Percentiles rank a stretch among this genome's conserved stretches.
Conservation (phyloP, 2,329 filamentous ascomycete genomes). For the Tympanopsis confertula region DNA sequence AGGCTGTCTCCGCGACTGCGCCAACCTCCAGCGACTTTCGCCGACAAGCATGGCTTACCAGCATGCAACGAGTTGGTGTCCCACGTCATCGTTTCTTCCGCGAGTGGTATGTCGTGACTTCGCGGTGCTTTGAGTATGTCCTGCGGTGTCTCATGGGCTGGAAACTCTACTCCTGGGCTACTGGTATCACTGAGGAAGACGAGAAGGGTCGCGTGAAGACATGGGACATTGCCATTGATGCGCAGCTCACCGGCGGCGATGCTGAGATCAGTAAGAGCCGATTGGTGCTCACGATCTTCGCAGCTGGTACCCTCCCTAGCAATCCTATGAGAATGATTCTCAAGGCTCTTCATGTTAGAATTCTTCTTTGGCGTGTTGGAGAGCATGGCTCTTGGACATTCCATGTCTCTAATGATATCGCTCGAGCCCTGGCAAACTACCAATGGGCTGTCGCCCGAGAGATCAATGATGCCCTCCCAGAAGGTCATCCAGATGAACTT, state of each 20-base stretch:
- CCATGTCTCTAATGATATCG: conserved; percentile 40
- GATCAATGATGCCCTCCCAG: conserved; percentile 29
- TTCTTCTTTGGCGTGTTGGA: conserved; percentile 49
- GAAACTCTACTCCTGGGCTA: conserved; percentile 44
- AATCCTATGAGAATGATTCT: conserved; percentile 49
- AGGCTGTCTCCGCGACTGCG: conserved; percentile 30
- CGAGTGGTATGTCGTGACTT: conserved; percentile 45
- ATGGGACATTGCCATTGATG: conserved; percentile 56
- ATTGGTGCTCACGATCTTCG: conserved; percentile 49
- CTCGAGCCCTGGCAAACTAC: conserved; percentile 40
- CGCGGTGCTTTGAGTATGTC: conserved; percentile 48
- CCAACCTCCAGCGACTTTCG: conserved; percentile 47
- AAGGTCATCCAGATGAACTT: conserved; percentile 35
- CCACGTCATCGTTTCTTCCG: conserved; percentile 50
- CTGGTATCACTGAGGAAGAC: conserved; percentile 48
- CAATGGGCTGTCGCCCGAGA: conserved; percentile 48
- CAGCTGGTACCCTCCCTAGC: conserved; percentile 49
- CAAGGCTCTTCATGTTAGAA: conserved; percentile 50
- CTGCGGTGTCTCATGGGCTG: conserved; percentile 45
- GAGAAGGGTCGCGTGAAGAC: conserved; percentile 51
- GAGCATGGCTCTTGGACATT: conserved; percentile 41
- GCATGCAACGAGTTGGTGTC: conserved; percentile 51
- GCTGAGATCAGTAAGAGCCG: conserved; percentile 52
- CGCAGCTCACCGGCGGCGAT: conserved; percentile 54
- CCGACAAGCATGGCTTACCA: conserved; percentile 52